These are phyloP conservation scores for Chrysosporium keratinophilum DNA, from an alignment of 2,329 filamentous ascomycete genomes.

Conservation along the genomic window DNA sequence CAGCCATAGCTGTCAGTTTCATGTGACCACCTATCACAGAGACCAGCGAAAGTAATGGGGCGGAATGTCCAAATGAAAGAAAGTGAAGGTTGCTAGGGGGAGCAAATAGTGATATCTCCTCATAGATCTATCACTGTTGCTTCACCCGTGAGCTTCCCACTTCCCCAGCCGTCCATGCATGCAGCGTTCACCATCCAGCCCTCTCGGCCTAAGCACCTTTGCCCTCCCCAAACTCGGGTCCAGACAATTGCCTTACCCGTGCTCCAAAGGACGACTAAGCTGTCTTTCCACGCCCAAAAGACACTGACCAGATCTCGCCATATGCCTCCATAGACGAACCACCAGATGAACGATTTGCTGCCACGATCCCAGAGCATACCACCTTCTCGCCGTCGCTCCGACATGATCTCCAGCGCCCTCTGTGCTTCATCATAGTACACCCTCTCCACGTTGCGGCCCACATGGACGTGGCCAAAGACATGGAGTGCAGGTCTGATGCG, in stretches of 20 bases:
- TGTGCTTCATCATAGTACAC: slow-evolving; percentile 69
- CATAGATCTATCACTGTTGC: slow-evolving; percentile 28
- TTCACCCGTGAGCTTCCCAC: slow-evolving; percentile 29
- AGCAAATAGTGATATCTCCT: neutral
- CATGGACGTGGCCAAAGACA: slow-evolving; percentile 79
- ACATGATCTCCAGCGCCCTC: slow-evolving; percentile 57
- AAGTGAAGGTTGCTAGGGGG: neutral
- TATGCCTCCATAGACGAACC: slow-evolving; percentile 11
- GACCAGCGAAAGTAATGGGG: neutral
- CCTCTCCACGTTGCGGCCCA: slow-evolving; percentile 57
- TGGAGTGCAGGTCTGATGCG: slow-evolving; percentile 64
- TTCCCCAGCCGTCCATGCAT: slow-evolving; percentile 28
- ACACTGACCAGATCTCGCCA: slow-evolving; percentile 13
- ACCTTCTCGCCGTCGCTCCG: slow-evolving; percentile 30
- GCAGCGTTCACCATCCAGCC: slow-evolving; percentile 53
- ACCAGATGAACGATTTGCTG: slow-evolving; percentile 8
- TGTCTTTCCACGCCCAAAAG: slow-evolving; percentile 40
- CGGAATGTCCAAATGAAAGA: neutral
- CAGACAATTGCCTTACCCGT: slow-evolving; percentile 49
- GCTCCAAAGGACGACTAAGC: slow-evolving; percentile 42
- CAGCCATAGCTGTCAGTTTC: no score
- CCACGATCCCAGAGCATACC: slow-evolving; percentile 17
- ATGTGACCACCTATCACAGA: no score
- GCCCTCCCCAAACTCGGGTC: slow-evolving; percentile 49
- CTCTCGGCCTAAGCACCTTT: slow-evolving; percentile 25